These are phyloP conservation scores for Blastobotrys capitulatus DNA, from an alignment of 1,139 yeast genomes.

Conservation along the genomic window DNA sequence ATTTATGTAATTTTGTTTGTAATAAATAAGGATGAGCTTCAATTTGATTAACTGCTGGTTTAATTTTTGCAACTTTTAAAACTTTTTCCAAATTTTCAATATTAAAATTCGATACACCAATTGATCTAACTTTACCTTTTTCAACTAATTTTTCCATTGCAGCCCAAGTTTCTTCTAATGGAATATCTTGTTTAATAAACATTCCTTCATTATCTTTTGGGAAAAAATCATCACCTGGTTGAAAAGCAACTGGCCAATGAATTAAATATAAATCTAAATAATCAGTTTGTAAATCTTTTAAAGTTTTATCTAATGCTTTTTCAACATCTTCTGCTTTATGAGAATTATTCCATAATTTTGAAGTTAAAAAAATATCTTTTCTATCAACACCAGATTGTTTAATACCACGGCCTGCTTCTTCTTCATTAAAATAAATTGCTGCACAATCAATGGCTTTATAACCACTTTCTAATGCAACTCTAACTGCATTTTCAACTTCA, in stretches of 20 bases:
- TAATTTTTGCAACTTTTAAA: constrained; percentile 60
- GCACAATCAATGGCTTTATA: constrained; percentile 66
- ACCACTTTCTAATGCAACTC: constrained; percentile 37
- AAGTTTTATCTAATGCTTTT: constrained; percentile 50
- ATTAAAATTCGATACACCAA: constrained; percentile 78
- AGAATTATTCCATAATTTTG: constrained; percentile 69
- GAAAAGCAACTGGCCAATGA: constrained; percentile 39
- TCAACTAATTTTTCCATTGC: constrained; percentile 43
- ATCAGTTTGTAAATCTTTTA: constrained; percentile 50
- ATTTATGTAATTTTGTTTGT: constrained; percentile 62
- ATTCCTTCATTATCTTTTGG: constrained; percentile 26
- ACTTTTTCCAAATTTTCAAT: constrained; percentile 69
- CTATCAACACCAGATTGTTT: constrained; percentile 33
- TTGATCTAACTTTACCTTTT: constrained; percentile 58
- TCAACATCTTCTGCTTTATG: constrained; percentile 49
- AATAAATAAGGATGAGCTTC: constrained; percentile 89
- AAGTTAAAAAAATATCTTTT: constrained; percentile 67
- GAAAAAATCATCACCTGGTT: constrained; percentile 38
- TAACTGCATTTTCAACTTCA: constrained; percentile 36
- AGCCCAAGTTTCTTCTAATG: constrained; percentile 50
- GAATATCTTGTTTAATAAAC: constrained; percentile 37
- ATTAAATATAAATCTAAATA: constrained; percentile 55
- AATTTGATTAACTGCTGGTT: constrained; percentile 77
- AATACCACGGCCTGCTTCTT: constrained; percentile 47
- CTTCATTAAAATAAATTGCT: constrained; percentile 49